Percentiles rank a stretch among this genome's conserved stretches.
Conservation (phyloP, 2,329 filamentous ascomycete genomes). For the Nothophaeocryptopus gaeumannii region DNA sequence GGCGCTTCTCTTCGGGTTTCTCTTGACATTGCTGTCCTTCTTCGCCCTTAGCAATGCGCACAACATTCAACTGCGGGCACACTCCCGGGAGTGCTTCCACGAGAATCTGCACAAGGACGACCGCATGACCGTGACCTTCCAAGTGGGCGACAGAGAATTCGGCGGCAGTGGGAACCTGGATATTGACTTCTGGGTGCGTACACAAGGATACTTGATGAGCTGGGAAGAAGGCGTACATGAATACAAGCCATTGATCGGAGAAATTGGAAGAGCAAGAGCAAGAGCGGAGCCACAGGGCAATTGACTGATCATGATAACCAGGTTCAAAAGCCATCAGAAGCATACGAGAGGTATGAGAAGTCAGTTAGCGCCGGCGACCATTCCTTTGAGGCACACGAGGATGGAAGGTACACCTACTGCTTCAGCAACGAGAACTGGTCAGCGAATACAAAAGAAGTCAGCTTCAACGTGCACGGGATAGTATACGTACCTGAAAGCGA, state of each 20-base stretch:
- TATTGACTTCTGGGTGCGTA: slow-evolving; percentile 92
- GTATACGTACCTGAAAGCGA: slow-evolving; percentile 94
- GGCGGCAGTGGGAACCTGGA: slow-evolving; percentile 91
- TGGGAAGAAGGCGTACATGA: background rate
- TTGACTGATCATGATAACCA: slow-evolving; percentile 33
- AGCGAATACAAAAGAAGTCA: slow-evolving; percentile 93
- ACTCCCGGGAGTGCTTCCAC: slow-evolving; percentile 97
- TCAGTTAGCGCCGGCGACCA: slow-evolving; percentile 86
- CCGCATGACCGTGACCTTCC: slow-evolving; percentile 97
- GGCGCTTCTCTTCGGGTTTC: slow-evolving; percentile 36
- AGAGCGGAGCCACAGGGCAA: background rate
- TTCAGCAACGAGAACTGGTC: slow-evolving; percentile 99
- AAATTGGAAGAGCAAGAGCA: background rate
- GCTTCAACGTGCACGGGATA: slow-evolving; percentile 98
- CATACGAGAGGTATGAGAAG: slow-evolving; percentile 76
- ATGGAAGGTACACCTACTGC: slow-evolving; percentile 94
- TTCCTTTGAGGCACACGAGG: slow-evolving; percentile 78
- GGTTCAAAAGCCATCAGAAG: slow-evolving; percentile 75
- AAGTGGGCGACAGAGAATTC: slow-evolving; percentile 95
- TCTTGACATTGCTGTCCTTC: slow-evolving; percentile 53
- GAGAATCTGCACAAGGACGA: slow-evolving; percentile 89
- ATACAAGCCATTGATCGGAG: background rate
- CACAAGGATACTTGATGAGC: background rate
- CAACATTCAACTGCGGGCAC: slow-evolving; percentile 91
- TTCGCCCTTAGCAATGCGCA: slow-evolving; percentile 70